Base-by-base conservation (phyloP, 129 eudicot species). In the Centaurea solstitialis region DNA sequence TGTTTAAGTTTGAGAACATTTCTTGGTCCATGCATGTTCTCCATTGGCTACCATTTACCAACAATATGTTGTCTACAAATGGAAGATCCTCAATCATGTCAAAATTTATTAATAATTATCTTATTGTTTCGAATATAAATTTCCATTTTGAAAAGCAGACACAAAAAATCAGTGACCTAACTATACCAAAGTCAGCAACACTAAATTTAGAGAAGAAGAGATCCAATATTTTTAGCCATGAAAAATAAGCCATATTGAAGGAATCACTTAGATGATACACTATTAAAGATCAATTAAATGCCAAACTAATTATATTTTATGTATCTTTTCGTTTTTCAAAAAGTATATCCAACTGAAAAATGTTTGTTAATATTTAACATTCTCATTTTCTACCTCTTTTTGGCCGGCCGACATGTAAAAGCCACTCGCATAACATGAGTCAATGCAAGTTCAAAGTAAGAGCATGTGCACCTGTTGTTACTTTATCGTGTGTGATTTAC, bases 401-500 rank as follows among this genome's bases (percentile, higher is more conserved):
- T n/a, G n/a, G n/a, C n/a, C 30, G 30, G 2, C 30, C 30, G 4
- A 33, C 37, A 3, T 33, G 37, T 33, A 3, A 67, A 61, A 77
- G 15, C 11, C 81, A 68, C 37, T 24, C 18, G 41, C 67, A 21
- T 12, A 30, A 41, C 22, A 68, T 8, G 23, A 39, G 50, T 28
- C 8, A 28, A 53, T 50, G 26, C 67, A 73, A 73, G 22, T 59
- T 69, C 74, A 41, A 33, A 67, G 50, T 24, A 68, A 70, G 68
- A 69, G 50, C 82, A 69, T 69, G 82, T 68, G 69, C 76, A 78
- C 43, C 13, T 9, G 21, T 69, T 12, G 38, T n/a, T 15, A 57
- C 71, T 61, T 79, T 79, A 22, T 67, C 67, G 47, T 78, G 75
- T 77, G 41, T n/a, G 43, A 10, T 26, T 39, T 57, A 79, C 83